Conservation (phyloP, 202 grass and related monocot species). For the Hordeum pubiflorum region DNA sequence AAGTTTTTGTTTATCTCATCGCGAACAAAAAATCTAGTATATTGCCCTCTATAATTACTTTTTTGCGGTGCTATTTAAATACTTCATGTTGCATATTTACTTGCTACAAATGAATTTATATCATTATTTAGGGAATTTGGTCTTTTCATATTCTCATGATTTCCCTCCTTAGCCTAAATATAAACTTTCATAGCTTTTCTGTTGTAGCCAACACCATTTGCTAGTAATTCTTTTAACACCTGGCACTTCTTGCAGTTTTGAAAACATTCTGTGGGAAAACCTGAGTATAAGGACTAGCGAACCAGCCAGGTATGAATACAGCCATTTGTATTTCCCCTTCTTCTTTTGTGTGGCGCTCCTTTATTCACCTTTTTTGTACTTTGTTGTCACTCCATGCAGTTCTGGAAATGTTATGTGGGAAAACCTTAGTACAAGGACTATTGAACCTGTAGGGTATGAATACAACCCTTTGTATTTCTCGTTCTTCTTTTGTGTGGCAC, state of each 20-base stretch:
- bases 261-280: constrained; percentile 8
- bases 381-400: background rate
- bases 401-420: too few relatives aligned
- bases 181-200: background rate
- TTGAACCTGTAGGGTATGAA: too few relatives aligned
- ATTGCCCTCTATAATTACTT: background rate
- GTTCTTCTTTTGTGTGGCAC: too few relatives aligned
- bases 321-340: background rate
- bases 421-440: too few relatives aligned
- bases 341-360: background rate
- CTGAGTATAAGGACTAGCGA: constrained; percentile 12
- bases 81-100: background rate
- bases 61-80: too few relatives aligned
- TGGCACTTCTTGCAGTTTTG: constrained; percentile 30
- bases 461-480: too few relatives aligned
- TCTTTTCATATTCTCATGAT: background rate
- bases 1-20: background rate
- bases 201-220: background rate
- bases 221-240: constrained; percentile 7
- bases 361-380: background rate
- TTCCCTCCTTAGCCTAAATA: background rate
- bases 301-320: constrained; percentile 24
- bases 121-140: background rate
- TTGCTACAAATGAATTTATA: background rate
- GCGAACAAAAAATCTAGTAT: background rate